Conservation (phyloP, 345 rosid species). For the Murraya paniculata region DNA sequence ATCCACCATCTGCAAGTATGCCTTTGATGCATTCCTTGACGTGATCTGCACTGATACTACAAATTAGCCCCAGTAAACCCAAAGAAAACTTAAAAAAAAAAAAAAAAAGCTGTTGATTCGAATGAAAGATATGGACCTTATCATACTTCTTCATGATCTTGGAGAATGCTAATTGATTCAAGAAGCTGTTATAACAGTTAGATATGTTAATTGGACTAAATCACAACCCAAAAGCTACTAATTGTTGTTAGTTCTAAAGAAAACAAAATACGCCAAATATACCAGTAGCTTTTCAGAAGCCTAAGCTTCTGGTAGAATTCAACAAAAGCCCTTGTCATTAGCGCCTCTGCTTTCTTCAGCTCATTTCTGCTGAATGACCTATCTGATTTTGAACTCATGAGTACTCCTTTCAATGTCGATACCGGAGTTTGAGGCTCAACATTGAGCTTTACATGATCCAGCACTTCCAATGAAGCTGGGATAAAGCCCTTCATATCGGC, state of each 20-base stretch:
- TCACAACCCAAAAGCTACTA: background rate
- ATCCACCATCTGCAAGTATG: constrained; percentile 69
- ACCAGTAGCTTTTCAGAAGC: constrained; percentile 61
- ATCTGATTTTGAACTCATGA: constrained; percentile 26
- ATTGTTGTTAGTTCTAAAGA: background rate
- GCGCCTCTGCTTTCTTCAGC: constrained; percentile 45
- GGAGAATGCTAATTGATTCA: constrained; percentile 70
- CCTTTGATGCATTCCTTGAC: constrained; percentile 50
- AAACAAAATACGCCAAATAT: background rate
- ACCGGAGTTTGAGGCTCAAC: constrained; percentile 43
- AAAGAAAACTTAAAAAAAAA: background rate
- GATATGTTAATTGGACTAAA: background rate
- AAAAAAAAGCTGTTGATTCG: background rate
- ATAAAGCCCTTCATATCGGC: constrained; percentile 7
- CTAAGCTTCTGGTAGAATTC: constrained; percentile 62
- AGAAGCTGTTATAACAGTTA: constrained; percentile 40
- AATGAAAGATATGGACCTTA: constrained; percentile 42
- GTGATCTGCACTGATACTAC: constrained; percentile 42
- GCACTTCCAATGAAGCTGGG: constrained; percentile 38
- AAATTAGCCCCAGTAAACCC: constrained; percentile 2
- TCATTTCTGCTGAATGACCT: constrained; percentile 36
- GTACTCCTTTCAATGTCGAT: constrained; percentile 33
- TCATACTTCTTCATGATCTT: constrained; percentile 91
- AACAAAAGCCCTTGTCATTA: constrained; percentile 41
- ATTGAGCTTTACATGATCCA: constrained; percentile 48